Evolutionary conservation across 176 grass and related monocot species (phyloP).

Genomic region (Carex myosuroides): DNA sequence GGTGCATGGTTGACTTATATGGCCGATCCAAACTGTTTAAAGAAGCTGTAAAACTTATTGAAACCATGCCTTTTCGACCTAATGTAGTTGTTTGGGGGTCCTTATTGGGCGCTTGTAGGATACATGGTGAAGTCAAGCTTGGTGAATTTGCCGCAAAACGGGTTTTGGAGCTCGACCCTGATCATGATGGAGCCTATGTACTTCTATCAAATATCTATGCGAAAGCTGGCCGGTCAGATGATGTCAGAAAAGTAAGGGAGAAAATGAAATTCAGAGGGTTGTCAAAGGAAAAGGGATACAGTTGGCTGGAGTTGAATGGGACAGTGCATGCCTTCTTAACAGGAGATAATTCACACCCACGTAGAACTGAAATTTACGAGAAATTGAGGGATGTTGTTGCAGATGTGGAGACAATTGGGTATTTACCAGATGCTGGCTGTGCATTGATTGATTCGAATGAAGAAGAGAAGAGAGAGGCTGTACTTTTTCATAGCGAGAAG

Average conservation of each 20-base stretch:
- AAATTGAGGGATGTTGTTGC: constrained; percentile 32
- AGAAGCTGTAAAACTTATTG: constrained; percentile 61
- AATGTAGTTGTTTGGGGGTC: constrained; percentile 79
- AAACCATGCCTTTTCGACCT: constrained; percentile 58
- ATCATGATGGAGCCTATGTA: constrained; percentile 54
- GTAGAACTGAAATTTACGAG: constrained; percentile 25
- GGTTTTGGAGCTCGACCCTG: constrained; percentile 61
- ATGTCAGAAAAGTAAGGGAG: constrained; percentile 45
- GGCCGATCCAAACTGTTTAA: constrained; percentile 54
- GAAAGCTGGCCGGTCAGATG: constrained; percentile 49
- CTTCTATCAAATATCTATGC: constrained; percentile 71
- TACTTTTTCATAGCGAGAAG: constrained; percentile 39
- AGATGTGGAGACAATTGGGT: constrained; percentile 30
- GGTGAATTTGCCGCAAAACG: constrained; percentile 49
- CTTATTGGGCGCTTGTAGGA: constrained; percentile 56
- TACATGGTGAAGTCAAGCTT: constrained; percentile 56
- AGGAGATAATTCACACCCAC: constrained; percentile 33
- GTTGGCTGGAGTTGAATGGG: constrained; percentile 55
- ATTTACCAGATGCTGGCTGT: constrained; percentile 14
- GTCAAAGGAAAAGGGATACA: constrained; percentile 59
- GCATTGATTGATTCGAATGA: constrained; percentile 34
- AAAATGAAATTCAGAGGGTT: constrained; percentile 46
- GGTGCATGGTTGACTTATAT: constrained; percentile 75
- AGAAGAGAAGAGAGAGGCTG: constrained; percentile 33
- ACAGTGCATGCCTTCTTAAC: constrained; percentile 36